A percentile compares a stretch with the other conserved stretches of the same genome.
Conservation (phyloP, 2,329 filamentous ascomycete genomes). For the Fusarium solani-melongenae region DNA sequence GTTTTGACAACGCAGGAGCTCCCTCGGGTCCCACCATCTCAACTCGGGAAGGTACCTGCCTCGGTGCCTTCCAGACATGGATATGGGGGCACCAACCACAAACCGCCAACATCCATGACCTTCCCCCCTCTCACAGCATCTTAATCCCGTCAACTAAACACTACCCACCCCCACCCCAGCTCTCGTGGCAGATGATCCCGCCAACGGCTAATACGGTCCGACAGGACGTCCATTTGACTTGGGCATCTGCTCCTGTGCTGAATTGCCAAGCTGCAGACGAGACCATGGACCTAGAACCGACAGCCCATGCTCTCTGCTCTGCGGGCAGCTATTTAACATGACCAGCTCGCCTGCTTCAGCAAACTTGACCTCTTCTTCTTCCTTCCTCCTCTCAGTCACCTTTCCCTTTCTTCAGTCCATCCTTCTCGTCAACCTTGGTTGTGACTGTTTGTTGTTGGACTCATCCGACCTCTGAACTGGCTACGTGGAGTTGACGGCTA, state of each 20-base stretch:
- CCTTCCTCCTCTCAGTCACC: slow-evolving; percentile 1
- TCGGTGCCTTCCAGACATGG: slow-evolving; percentile 9
- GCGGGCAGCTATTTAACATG: slow-evolving; percentile 41
- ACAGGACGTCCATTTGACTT: slow-evolving; percentile 34
- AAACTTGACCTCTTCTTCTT: slow-evolving; percentile 2
- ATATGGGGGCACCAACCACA: slow-evolving; percentile 9
- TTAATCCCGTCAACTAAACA: slow-evolving; percentile 14
- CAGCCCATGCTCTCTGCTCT: slow-evolving; percentile 27
- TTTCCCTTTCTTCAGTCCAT: not conserved
- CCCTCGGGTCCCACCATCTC: slow-evolving; percentile 27
- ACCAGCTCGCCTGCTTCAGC: slow-evolving; percentile 27
- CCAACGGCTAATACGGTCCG: slow-evolving; percentile 65
- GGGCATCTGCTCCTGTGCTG: slow-evolving; percentile 22
- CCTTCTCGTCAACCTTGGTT: not conserved
- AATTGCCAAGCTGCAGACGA: slow-evolving; percentile 12
- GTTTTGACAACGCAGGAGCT: slow-evolving; percentile 17
- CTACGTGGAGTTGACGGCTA: not conserved
- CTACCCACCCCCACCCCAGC: slow-evolving; percentile 27
- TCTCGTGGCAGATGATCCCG: slow-evolving; percentile 43
- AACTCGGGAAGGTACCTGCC: slow-evolving; percentile 25
- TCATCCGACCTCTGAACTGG: not conserved
- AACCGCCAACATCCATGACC: slow-evolving; percentile 8
- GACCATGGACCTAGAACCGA: slow-evolving; percentile 15
- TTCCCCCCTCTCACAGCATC: slow-evolving; percentile 17
- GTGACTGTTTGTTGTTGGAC: slow-evolving; percentile 6